Evolutionary conservation across 805 yeast species (phyloP).

Genomic region (Wickerhamomyces rabaulensis): DNA sequence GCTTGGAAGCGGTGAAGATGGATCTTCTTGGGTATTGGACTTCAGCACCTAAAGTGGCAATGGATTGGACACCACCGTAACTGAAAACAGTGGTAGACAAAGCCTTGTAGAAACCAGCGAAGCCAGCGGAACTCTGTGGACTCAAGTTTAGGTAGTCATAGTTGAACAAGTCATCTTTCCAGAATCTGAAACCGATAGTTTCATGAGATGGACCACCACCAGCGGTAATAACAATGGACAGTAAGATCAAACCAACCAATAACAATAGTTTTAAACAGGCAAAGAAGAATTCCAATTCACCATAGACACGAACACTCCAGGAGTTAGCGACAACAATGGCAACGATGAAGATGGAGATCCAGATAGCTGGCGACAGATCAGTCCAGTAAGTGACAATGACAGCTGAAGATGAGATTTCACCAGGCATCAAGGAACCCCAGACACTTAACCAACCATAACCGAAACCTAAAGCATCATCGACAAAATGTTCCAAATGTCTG

Average conservation of each 20-base stretch:
- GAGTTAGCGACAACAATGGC: constrained; percentile 31
- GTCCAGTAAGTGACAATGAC: constrained; percentile 43
- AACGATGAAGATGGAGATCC: constrained; percentile 36
- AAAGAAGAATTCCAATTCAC: constrained; percentile 56
- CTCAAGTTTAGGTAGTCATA: constrained; percentile 9
- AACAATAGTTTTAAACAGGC: constrained; percentile 51
- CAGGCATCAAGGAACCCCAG: constrained; percentile 37
- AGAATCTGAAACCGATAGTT: constrained; percentile 32
- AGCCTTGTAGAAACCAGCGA: constrained; percentile 28
- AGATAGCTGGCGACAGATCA: constrained; percentile 37
- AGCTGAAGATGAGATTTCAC: constrained; percentile 41
- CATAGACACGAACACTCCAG: constrained; percentile 37
- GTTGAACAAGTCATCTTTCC: constrained; percentile 16
- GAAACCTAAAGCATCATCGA: constrained; percentile 41
- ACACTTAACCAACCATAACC: constrained; percentile 40
- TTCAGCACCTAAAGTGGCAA: constrained; percentile 40
- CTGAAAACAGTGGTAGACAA: constrained; percentile 36
- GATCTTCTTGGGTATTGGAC: constrained; percentile 29
- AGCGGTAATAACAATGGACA: constrained; percentile 49
- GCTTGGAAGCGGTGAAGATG: constrained; percentile 28
- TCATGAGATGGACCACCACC: constrained; percentile 52
- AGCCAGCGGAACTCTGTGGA: constrained; percentile 20
- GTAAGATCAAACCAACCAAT: constrained; percentile 54
- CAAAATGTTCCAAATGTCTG: constrained; percentile 31
- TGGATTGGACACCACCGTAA: constrained; percentile 38